phyloP scores from a whole-genome alignment of 768 basidiomycete genomes.

The Termitomyces sp. region DNA sequence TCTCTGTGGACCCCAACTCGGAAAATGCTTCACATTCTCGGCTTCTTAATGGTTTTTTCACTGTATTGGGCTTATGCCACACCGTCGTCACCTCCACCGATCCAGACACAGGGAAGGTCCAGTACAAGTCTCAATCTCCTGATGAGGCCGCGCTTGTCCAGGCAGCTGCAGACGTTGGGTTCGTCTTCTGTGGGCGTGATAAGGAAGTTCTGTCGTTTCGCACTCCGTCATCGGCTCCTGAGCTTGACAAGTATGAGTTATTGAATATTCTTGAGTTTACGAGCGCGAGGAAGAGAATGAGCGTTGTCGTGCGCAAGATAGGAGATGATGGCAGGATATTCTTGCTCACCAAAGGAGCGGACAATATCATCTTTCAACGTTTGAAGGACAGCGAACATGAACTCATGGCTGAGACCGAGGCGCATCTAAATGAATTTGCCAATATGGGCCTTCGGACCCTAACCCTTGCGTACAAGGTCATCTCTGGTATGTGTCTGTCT shows the following conservation, averaged over 20 bases:
- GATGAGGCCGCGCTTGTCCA: conserved; percentile 98
- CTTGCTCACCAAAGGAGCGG: conserved; percentile 85
- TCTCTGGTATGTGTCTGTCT: conserved; percentile 45
- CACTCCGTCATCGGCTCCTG: conserved; percentile 59
- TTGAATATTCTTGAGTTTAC: conserved; percentile 94
- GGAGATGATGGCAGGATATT: conserved; percentile 57
- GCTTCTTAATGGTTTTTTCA: conserved; percentile 82
- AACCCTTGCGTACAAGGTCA: conserved; percentile 84
- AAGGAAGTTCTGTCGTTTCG: conserved; percentile 67
- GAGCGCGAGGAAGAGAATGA: conserved; percentile 92
- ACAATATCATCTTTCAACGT: conserved; percentile 93
- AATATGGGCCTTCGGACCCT: conserved; percentile 82
- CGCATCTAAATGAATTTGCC: conserved; percentile 82
- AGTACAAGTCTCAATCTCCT: conserved; percentile 94
- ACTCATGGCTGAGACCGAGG: conserved; percentile 70
- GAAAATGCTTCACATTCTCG: conserved; percentile 53
- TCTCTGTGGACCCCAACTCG: conserved; percentile 41
- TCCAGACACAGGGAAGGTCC: conserved; percentile 60
- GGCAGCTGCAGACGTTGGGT: conserved; percentile 92
- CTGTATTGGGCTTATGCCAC: conserved; percentile 87
- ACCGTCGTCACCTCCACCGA: conserved; percentile 80
- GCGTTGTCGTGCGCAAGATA: conserved; percentile 76
- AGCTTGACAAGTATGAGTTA: conserved; percentile 79
- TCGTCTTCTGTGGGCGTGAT: conserved; percentile 86
- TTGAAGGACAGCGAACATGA: conserved; percentile 59